Base-by-base conservation (phyloP, 148 eudicot species). In the Fagopyrum tataricum region DNA sequence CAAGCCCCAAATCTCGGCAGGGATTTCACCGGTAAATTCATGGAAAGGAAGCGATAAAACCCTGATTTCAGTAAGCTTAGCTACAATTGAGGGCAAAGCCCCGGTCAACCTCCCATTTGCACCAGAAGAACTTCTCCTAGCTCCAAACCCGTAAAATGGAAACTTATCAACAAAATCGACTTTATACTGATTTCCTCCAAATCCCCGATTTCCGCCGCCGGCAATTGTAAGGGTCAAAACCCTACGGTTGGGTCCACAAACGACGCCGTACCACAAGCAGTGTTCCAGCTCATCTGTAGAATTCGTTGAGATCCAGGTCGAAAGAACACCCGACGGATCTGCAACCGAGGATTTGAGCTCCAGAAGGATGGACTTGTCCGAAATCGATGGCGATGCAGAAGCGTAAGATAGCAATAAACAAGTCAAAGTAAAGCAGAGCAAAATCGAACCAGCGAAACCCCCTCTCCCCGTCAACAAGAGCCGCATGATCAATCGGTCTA, bases 231-330 rank as follows among this genome's bases (percentile, higher is more conserved):
- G 75, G 17, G 75, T 79, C 14, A 74, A 66, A 85, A 88, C 91
- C 84, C 91, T 84, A 72, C 73, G 51, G 15, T 2, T 0, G 0
- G 70, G 23, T 14, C 73, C 92, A 56, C 98, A 93, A 15, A 88
- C 69, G 53, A 93, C 85, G 1, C 98, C 98, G 17, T 13, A 0
- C 98, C 98, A 93, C 4, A 73, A 73, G 72, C 98, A 93, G 85
- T 86, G 87, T 79, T 86, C 69, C 69, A 70, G 52, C 12, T 70
- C 48, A 43, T 43, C 72, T 12, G 72, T 42, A 24, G 70, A 51
- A 59, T 67, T 74, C 10, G 59, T 70, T 37, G 66, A 76, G 66
- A 40, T 75, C 92, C 93, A 89, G 84, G 79, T 81, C 44, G 78
- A 62, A 0, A 89, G 79, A 74, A 80, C 72, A 12, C 88, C 88